These are phyloP conservation scores for Lasiosphaeria ovina DNA, from an alignment of 495 filamentous ascomycete genomes.

Conservation along the genomic window DNA sequence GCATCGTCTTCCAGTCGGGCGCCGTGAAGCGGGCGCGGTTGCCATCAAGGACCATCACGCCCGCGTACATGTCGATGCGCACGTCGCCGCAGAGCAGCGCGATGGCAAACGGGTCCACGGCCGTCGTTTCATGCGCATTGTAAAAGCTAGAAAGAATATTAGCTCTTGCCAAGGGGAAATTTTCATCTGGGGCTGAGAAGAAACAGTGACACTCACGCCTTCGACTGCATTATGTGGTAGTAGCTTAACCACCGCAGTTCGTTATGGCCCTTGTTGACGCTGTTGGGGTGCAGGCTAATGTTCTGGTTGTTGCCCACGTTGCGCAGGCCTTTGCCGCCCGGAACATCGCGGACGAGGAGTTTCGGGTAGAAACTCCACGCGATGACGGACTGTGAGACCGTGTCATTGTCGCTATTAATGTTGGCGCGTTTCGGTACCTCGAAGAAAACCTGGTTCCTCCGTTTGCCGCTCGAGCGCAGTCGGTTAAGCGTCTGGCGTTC, in stretches of 20 bases:
- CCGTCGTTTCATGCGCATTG: conserved; percentile 87
- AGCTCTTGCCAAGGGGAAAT: conserved; percentile 1
- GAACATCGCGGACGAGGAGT: conserved; percentile 67
- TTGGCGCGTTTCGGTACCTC: conserved; percentile 70
- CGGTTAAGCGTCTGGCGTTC: conserved; percentile 67
- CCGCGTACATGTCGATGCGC: conserved; percentile 82
- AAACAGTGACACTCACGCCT: conserved; percentile 48
- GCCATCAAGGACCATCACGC: conserved; percentile 79
- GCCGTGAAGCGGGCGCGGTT: conserved; percentile 85
- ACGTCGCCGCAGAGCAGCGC: conserved; percentile 83
- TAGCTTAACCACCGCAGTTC: conserved; percentile 80
- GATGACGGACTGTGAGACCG: conserved; percentile 72
- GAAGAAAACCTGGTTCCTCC: conserved; percentile 72
- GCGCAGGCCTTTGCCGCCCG: conserved; percentile 74
- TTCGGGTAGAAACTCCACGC: conserved; percentile 96
- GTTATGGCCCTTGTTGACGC: conserved; percentile 73
- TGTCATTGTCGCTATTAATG: conserved; percentile 71
- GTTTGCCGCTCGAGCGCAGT: conserved; percentile 44
- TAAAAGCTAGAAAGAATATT: conserved; percentile 52
- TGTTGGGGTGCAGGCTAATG: conserved; percentile 78
- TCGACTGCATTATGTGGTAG: conserved; percentile 95
- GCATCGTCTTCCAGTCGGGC: conserved; percentile 85
- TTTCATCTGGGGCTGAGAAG: neutral
- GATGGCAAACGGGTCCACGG: conserved; percentile 76
- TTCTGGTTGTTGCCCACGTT: conserved; percentile 88